Evolutionary conservation across 306 rosid genomes (phyloP).

Genomic region (Lathyrus sativus): DNA sequence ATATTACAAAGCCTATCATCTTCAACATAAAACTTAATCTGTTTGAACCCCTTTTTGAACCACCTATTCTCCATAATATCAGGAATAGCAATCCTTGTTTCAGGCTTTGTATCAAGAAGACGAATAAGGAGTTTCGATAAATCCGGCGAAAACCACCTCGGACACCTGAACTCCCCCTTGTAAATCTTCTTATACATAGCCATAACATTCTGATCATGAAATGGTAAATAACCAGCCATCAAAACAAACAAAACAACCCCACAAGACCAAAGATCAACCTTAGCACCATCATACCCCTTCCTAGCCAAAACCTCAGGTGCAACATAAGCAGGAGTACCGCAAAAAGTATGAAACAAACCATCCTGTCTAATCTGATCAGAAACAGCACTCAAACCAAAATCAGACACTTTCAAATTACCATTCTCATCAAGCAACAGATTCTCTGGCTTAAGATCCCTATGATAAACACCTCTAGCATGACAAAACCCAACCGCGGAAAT

Average conservation of each 20-base stretch:
- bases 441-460: constrained; percentile 88
- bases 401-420: constrained; percentile 81
- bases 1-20: constrained; percentile 78
- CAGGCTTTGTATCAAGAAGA: constrained; percentile 73
- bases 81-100: constrained; percentile 66
- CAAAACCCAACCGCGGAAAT: constrained; percentile 87
- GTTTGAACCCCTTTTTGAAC: constrained; percentile 90
- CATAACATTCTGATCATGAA: constrained; percentile 89
- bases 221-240: constrained; percentile 93
- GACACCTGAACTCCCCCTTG: constrained; percentile 81
- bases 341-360: constrained; percentile 87
- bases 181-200: constrained; percentile 91
- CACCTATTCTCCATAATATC: constrained; percentile 87
- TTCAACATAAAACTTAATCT: constrained; percentile 80
- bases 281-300: constrained; percentile 82
- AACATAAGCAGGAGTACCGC: constrained; percentile 95
- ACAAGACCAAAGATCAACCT: constrained; percentile 94
- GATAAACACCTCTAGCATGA: constrained; percentile 88
- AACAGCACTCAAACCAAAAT: constrained; percentile 84
- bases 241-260: constrained; percentile 83
- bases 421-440: constrained; percentile 75
- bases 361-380: constrained; percentile 90
- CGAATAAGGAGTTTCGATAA: constrained; percentile 52
- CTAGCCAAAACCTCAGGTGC: constrained; percentile 89
- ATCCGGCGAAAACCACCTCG: constrained; percentile 83